Evolutionary conservation across 805 yeast genomes (phyloP).

Genomic region (Geotrichum ghanense): DNA sequence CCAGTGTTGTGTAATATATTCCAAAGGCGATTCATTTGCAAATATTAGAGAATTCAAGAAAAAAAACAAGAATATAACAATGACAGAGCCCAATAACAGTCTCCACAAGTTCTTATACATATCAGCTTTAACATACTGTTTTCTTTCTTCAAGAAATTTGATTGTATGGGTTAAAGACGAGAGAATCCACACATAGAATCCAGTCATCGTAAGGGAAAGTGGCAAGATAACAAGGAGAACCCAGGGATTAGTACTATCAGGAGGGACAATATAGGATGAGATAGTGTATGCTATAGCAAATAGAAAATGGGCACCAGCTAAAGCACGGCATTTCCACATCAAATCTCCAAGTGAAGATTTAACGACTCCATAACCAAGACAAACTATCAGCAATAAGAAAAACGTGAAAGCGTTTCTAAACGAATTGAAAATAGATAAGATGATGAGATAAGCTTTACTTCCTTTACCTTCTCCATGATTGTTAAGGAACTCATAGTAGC

Average conservation of each 20-base stretch:
- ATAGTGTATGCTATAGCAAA: conserved; percentile 41
- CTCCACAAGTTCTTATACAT: conserved; percentile 75
- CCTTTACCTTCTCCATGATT: conserved; percentile 39
- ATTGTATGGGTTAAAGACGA: conserved; percentile 67
- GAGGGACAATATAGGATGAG: conserved; percentile 39
- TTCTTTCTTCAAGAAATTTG: conserved; percentile 61
- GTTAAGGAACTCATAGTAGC: conserved; percentile 78
- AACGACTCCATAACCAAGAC: conserved; percentile 92
- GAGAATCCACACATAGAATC: conserved; percentile 66
- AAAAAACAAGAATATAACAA: conserved; percentile 60
- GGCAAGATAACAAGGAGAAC: conserved; percentile 60
- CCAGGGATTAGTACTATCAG: conserved; percentile 34
- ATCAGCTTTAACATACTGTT: conserved; percentile 80
- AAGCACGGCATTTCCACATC: conserved; percentile 60
- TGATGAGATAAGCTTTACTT: conserved; percentile 62
- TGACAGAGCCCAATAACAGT: conserved; percentile 60
- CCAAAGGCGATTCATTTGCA: conserved; percentile 62
- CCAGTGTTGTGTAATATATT: conserved; percentile 82
- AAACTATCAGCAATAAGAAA: conserved; percentile 72
- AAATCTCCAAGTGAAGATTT: conserved; percentile 70
- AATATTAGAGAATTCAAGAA: conserved; percentile 57
- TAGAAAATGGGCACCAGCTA: conserved; percentile 46
- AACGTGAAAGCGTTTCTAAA: conserved; percentile 78
- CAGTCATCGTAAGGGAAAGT: conserved; percentile 52
- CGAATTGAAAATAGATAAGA: conserved; percentile 70